phyloP scores from a whole-genome alignment of 768 basidiomycete species.

The Pleurotus cornucopiae region DNA sequence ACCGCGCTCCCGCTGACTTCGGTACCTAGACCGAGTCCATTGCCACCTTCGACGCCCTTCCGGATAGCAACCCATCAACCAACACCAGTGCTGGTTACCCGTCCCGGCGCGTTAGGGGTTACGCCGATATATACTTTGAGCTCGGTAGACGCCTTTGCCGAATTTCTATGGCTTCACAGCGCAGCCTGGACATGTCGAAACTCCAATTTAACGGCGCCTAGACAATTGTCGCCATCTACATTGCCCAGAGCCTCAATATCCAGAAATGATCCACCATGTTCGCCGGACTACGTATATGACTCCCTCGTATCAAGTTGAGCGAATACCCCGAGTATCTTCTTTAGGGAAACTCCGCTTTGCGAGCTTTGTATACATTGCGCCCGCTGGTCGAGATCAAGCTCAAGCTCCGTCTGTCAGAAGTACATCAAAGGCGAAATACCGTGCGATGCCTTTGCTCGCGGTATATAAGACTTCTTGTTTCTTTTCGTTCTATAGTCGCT shows the following conservation, averaged over 20 bases:
- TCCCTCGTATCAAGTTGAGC: neutral
- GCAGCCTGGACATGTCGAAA: too few relatives aligned
- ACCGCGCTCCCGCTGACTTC: too few relatives aligned
- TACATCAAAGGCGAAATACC: neutral
- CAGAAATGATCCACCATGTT: neutral
- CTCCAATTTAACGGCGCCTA: too few relatives aligned
- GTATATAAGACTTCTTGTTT: neutral
- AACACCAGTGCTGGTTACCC: too few relatives aligned
- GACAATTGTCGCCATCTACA: neutral
- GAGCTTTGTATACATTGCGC: neutral
- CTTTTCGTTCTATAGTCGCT: neutral
- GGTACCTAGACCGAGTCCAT: too few relatives aligned
- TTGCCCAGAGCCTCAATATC: neutral
- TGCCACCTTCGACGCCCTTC: too few relatives aligned
- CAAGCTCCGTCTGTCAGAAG: neutral
- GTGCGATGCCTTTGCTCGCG: neutral
- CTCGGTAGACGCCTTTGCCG: too few relatives aligned
- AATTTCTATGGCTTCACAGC: too few relatives aligned
- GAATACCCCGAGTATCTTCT: neutral
- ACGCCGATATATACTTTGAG: too few relatives aligned
- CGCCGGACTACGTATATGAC: neutral
- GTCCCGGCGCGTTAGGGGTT: too few relatives aligned
- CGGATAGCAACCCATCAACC: too few relatives aligned
- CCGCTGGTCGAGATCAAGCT: conserved; percentile 1
- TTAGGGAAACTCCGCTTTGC: neutral